Evolutionary conservation across 495 filamentous ascomycete genomes (phyloP).

Genomic region (Neurospora sp.): DNA sequence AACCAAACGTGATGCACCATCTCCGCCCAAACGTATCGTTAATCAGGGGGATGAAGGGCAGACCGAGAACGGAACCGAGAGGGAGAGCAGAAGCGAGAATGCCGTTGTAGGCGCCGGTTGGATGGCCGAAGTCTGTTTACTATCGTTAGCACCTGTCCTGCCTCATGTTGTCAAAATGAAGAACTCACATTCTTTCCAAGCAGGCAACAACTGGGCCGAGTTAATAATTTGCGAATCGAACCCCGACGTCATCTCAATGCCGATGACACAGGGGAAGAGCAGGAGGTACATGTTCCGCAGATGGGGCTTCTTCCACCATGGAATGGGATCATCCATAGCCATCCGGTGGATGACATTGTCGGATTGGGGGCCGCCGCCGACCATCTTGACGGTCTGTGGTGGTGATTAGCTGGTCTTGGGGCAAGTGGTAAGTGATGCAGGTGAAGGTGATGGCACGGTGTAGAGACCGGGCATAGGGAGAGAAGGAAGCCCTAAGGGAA

Average conservation of each 20-base stretch:
- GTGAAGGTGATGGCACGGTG: background rate
- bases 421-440: background rate
- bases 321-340: conserved; percentile 42
- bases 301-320: conserved; percentile 56
- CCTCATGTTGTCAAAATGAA: background rate
- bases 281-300: conserved; percentile 50
- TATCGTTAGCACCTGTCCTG: background rate
- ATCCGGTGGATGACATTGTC: conserved; percentile 45
- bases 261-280: conserved; percentile 57
- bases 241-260: conserved; percentile 62
- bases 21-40: conserved; percentile 47
- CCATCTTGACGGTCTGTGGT: conserved; percentile 24
- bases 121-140: conserved; percentile 30
- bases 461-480: background rate
- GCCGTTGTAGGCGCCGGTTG: conserved; percentile 34
- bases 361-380: conserved; percentile 17
- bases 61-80: conserved; percentile 38
- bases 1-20: conserved; percentile 51
- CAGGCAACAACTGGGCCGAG: conserved; percentile 48
- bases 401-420: background rate
- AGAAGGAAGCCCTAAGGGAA: background rate
- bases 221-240: conserved; percentile 68
- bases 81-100: conserved; percentile 36
- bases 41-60: conserved; percentile 48
- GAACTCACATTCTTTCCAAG: conserved; percentile 48